Evolutionary conservation across 2,329 filamentous ascomycete species (phyloP), one percentile per base, ranked within the genome.

Genomic region (Aspergillus cejpii): DNA sequence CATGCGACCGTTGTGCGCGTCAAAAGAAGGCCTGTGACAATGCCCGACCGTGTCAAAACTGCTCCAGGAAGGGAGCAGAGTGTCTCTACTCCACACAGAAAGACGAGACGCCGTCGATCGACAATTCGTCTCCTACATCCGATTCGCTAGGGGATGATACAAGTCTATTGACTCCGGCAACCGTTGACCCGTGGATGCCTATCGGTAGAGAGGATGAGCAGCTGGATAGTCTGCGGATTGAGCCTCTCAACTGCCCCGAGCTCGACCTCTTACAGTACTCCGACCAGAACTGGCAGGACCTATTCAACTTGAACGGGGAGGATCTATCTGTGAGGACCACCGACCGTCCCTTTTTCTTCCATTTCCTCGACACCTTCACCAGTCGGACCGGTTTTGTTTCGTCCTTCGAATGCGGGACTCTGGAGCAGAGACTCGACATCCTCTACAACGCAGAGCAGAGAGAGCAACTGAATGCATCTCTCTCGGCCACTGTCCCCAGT

Each of bases 331-430:
- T 45, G 6, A 26, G 38, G 14, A 42, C 23, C 6, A 21, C 41
- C 3, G 41, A 39, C 6, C 28, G 36, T 48, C 33, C 51, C 42
- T 10, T 61, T 56, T 50, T 47, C 6, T 36, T 58, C 11, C 48
- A 52, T 3, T 69, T 68, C 36, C 52, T 69, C 1, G 56, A 59
- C 33, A 57, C 61, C 31, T 67, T 68, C 42, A 68, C 66, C 11
- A 66, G 63, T 43, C 55, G 62, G 19, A 65, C 61, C 0, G 66
- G 66, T 1, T 50, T 68, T 6, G 55, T 65, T 1, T 48, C 52
- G 10, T 67, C 64, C 10, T 69, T 68, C 47, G 66, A 67, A 23
- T 68, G 66, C 23, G 63, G 60, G 3, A 67, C 63, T 1, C 50
- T 59, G 2, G 45, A 52, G 5, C 60, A 67, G 34, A 51, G 65